These are phyloP conservation scores for Decorospora gaudefroyi DNA, from an alignment of 2,329 filamentous ascomycete species.

Conservation along the genomic window DNA sequence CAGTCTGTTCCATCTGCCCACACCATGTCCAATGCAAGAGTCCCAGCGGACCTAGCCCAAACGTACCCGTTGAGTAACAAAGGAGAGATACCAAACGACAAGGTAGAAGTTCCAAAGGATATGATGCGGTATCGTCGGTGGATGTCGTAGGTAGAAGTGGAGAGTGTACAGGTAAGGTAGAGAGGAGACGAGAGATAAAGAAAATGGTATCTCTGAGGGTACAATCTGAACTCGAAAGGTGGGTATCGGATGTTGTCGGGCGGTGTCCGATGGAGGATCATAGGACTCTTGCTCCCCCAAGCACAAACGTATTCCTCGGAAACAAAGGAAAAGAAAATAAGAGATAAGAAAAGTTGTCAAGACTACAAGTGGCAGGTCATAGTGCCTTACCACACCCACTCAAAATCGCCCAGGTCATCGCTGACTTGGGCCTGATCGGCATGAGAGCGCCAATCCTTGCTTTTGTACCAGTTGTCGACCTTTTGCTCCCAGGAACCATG, in stretches of 20 bases:
- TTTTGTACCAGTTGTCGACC: constrained; percentile 51
- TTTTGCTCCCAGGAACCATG: constrained; percentile 44
- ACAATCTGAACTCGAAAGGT: constrained; percentile 35
- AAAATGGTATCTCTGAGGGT: constrained; percentile 49
- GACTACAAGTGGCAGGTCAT: constrained; percentile 63
- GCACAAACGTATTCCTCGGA: constrained; percentile 24
- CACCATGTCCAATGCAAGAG: constrained; percentile 19
- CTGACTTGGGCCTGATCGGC: constrained; percentile 41
- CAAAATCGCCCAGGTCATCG: constrained; percentile 77
- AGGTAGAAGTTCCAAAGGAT: constrained; percentile 26
- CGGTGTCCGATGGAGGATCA: constrained; percentile 18
- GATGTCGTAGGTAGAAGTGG: constrained; percentile 15
- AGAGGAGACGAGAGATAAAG: constrained; percentile 37
- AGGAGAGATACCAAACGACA: constrained; percentile 43
- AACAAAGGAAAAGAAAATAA: constrained; percentile 35
- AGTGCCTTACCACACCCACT: constrained; percentile 92
- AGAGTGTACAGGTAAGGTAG: constrained; percentile 25
- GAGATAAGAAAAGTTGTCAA: constrained; percentile 48
- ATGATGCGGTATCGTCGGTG: constrained; percentile 23
- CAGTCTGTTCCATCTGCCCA: constrained; percentile 31
- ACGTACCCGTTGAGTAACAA: constrained; percentile 35
- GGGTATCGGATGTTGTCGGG: constrained; percentile 19
- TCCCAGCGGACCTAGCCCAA: constrained; percentile 17
- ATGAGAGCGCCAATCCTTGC: constrained; percentile 57
- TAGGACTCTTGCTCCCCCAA: constrained; percentile 34